Evolutionary conservation across 2,329 filamentous ascomycete genomes (phyloP).

Genomic region (Endoconidiophora polonica): DNA sequence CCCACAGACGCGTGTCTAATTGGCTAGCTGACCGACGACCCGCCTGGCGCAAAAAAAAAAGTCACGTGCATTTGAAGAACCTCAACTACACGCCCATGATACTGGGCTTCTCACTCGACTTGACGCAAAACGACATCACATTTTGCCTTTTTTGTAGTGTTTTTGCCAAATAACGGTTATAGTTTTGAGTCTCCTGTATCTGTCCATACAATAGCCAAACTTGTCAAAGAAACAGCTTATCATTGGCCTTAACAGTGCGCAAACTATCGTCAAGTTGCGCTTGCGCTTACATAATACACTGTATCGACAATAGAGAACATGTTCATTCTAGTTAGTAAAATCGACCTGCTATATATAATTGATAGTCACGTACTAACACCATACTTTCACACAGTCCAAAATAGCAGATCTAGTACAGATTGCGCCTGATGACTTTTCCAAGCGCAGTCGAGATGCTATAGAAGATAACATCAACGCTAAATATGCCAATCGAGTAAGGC

Average conservation of each 20-base stretch:
- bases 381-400: conserved; percentile 47
- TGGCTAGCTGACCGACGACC: not conserved
- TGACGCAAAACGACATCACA: not conserved
- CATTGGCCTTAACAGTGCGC: too few relatives aligned
- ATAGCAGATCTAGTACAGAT: conserved; percentile 92
- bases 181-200: not conserved
- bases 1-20: conserved; percentile 5
- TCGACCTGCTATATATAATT: not conserved
- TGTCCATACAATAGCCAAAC: too few relatives aligned
- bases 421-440: conserved; percentile 71
- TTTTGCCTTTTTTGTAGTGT: not conserved
- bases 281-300: too few relatives aligned
- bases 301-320: conserved; percentile 15
- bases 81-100: not conserved
- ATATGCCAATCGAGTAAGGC: conserved; percentile 70
- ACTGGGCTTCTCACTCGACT: not conserved
- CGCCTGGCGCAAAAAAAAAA: not conserved
- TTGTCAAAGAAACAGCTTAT: too few relatives aligned
- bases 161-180: not conserved
- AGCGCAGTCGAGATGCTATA: conserved; percentile 66
- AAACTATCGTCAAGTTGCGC: too few relatives aligned
- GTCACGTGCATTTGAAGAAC: not conserved
- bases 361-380: conserved; percentile 5
- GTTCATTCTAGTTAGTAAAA: conserved; percentile 33
- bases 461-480: conserved; percentile 96